A percentile compares a stretch with the other conserved stretches of the same genome.
These are phyloP conservation scores for Moricandia moricandioides DNA, from an alignment of 345 rosid species.

Conservation along the genomic window DNA sequence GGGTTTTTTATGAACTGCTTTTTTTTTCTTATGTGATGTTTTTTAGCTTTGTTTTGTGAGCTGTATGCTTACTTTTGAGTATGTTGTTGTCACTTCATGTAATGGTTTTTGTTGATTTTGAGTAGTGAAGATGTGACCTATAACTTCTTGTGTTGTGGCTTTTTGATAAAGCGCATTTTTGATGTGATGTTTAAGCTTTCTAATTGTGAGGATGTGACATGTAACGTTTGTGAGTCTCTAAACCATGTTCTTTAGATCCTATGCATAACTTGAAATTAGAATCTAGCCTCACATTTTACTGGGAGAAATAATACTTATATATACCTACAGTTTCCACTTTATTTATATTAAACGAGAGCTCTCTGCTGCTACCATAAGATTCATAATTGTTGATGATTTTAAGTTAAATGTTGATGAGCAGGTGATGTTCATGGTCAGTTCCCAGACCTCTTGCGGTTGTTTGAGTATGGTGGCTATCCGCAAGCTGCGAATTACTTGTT, in stretches of 20 bases:
- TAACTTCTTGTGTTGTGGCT: too few relatives aligned
- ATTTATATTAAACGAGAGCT: not conserved
- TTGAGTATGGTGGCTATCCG: slow-evolving; percentile 13
- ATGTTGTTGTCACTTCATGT: not conserved
- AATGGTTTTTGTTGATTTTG: slow-evolving; percentile 30
- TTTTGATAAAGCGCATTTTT: too few relatives aligned
- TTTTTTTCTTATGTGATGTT: not conserved
- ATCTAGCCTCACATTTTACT: not conserved
- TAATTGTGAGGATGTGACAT: too few relatives aligned
- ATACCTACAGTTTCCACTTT: too few relatives aligned
- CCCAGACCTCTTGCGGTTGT: slow-evolving; percentile 21
- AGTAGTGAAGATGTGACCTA: not conserved
- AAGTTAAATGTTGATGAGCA: not conserved
- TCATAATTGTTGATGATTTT: not conserved
- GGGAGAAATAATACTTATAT: too few relatives aligned
- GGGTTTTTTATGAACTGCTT: too few relatives aligned
- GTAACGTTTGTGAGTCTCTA: not conserved
- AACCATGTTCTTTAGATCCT: too few relatives aligned
- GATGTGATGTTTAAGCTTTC: too few relatives aligned
- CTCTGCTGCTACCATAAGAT: not conserved
- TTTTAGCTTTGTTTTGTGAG: not conserved
- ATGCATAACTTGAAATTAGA: not conserved
- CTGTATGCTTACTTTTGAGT: too few relatives aligned
- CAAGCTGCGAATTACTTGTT: slow-evolving; percentile 18
- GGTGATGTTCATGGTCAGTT: slow-evolving; percentile 22